These are phyloP conservation scores for Cyclotella choctawhatcheeana DNA, from an alignment of 108 stramenopile genomes.

Conservation along the genomic window DNA sequence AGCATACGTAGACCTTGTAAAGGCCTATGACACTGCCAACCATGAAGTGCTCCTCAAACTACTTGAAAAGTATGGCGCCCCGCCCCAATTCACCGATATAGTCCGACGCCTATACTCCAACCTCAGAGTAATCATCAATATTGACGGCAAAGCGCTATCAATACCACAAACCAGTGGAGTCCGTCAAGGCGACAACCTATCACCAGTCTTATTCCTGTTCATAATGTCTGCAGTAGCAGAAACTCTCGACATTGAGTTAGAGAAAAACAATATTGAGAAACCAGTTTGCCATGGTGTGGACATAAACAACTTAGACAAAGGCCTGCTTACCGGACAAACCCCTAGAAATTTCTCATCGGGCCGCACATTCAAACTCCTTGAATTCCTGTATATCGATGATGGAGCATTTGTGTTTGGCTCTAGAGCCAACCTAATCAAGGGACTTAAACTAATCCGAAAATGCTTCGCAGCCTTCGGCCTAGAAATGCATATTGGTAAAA, in stretches of 20 bases:
- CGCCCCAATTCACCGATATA: conserved; percentile 6
- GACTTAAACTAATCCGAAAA: not conserved
- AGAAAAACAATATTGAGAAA: conserved; percentile 4
- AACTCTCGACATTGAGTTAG: conserved; percentile 6
- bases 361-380: not conserved
- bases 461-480: not conserved
- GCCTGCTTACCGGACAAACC: not conserved
- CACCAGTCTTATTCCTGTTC: conserved; percentile 35
- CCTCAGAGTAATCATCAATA: conserved; percentile 7
- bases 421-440: not conserved
- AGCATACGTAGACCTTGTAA: conserved; percentile 31
- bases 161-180: conserved; percentile 27
- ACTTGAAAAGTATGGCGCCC: conserved; percentile 20
- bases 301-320: not conserved
- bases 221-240: conserved; percentile 21
- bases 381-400: conserved; percentile 20
- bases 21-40: conserved; percentile 37
- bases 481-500: conserved; percentile 1
- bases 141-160: not conserved
- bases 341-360: not conserved
- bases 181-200: conserved; percentile 33
- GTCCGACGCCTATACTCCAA: conserved; percentile 11
- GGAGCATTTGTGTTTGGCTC: conserved; percentile 18
- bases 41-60: conserved; percentile 15
- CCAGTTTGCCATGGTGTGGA: not conserved